Base-by-base conservation (phyloP, 2,329 filamentous ascomycete genomes). In the Nemania diffusa region DNA sequence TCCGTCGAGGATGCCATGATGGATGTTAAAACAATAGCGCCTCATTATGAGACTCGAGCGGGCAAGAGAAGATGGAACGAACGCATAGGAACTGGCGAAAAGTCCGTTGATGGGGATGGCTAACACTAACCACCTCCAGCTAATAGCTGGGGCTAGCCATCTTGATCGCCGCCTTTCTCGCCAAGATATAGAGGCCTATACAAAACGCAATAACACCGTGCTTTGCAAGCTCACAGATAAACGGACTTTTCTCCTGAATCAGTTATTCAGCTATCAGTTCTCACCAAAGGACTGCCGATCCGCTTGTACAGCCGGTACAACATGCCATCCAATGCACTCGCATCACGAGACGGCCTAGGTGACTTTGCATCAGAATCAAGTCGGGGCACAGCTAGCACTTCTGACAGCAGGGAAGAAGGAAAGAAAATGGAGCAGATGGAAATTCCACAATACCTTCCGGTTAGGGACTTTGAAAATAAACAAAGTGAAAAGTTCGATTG, bases 41-140 rank as follows among this genome's bases (percentile, higher is more conserved):
- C 93, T 62, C 94, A 97, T 80, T 97, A 94, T 76, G 94, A 97
- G 81, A 96, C 92, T 3, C 89, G 95, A 50, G 88, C 91, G 22
- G 95, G 95, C 64, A 97, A 97, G 84, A 87, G 92, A 72, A 86
- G 84, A 75, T 94, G 90, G 87, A 84, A 85, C 62, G 90, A 92
- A 71, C 82, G 88, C 65, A 84, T 83, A 74, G 80, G 81, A 63
- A 78, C 79, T 22, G 77, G 73, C 42, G 77, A 80, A 40, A 77
- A 77, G 67, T 73, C 73, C 73, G 79, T 6, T 13, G 66, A 77
- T 11, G 77, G 80, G 22, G 78, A 76, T 26, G 11, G 24, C 15
- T 58, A 37, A 6, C 26, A 26, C 3, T n/a, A 5, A 8, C 24
- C 15, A 6, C 13, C 24, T 17, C 13, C 9, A 13, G 9, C 8